Evolutionary conservation across 106 monocot species (phyloP), one percentile per base, ranked within the genome.

Genomic region (Dendrobium officinale): DNA sequence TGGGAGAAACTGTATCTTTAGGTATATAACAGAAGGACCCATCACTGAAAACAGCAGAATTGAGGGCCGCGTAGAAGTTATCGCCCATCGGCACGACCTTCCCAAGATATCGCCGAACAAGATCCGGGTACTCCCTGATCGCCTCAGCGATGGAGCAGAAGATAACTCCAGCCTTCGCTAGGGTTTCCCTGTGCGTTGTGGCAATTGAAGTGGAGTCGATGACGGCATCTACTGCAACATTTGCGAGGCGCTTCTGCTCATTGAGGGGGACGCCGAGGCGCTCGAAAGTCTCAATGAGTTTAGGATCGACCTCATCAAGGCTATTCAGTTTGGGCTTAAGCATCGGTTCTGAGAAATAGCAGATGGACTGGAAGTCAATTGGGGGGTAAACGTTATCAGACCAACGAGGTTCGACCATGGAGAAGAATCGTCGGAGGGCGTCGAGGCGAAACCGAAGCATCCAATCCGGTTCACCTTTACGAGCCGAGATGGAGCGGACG

Each of bases 71-170:
- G 49, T 94, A 94, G 85, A 86, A 98, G 72, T 98, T 98, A n/a
- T 98, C 97, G 4, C 84, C 82, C 0, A 83, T 75, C 19, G 97
- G 97, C 13, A 98, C 97, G 9, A 98, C 89, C 37, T 55, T 81
- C 2, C 97, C 97, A 18, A 98, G 83, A 72, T 94, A 98, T 66
- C 75, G 79, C 77, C 82, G 79, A 31, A 98, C 94, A 13, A 94
- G 82, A 4, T 98, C 91, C 1, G 97, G 94, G 80, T 94, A 91
- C 75, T 98, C 94, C 43, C 80, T 84, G 47, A 98, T 80, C 10
- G 94, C 97, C 1, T 98, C 97, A 6, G 90, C 92, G 19, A 98
- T 94, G 27, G 97, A 98, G 79, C 97, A 98, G 75, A 98, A 98
- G 75, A 98, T 92, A 59, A 98, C 92, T 3, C 97, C 94, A 43